These are phyloP conservation scores for Termitomyces heimii DNA, from an alignment of 768 basidiomycete genomes.

Conservation along the genomic window DNA sequence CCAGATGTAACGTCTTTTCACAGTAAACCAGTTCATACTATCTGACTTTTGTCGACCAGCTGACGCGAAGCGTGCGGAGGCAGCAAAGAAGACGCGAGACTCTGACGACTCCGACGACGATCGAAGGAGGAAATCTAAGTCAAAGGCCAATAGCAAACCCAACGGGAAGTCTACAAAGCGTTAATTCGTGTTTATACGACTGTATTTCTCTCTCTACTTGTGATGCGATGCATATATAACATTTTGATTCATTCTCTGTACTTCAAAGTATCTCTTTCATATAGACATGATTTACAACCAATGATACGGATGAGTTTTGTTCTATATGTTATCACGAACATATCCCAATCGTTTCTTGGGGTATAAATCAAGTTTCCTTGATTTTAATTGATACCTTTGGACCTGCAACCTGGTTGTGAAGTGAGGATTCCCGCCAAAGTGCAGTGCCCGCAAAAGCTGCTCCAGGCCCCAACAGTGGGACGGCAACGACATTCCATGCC, in stretches of 20 bases:
- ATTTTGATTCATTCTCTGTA: background rate
- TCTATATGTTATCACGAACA: no score
- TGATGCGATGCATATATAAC: background rate
- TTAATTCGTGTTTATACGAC: background rate
- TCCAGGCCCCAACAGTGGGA: slow-evolving; percentile 41
- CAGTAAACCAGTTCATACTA: background rate
- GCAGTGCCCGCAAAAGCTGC: slow-evolving; percentile 42
- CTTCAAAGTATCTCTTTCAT: background rate
- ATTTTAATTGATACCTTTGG: background rate
- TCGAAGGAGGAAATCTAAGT: slow-evolving; percentile 38
- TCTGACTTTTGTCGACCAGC: slow-evolving; percentile 28
- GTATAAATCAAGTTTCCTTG: background rate
- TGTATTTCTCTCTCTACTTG: background rate
- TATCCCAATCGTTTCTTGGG: background rate
- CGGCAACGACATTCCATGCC: slow-evolving; percentile 37
- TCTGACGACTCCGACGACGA: slow-evolving; percentile 51
- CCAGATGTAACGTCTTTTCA: slow-evolving; percentile 53
- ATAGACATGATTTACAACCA: background rate
- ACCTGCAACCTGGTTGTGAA: background rate
- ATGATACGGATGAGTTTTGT: background rate
- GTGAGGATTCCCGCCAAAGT: slow-evolving; percentile 40
- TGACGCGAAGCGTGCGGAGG: slow-evolving; percentile 43
- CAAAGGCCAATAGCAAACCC: slow-evolving; percentile 28
- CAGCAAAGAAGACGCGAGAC: slow-evolving; percentile 32
- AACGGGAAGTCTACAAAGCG: slow-evolving; percentile 14